phyloP scores from a whole-genome alignment of 148 eudicot genomes.

The Agrostemma githago region DNA sequence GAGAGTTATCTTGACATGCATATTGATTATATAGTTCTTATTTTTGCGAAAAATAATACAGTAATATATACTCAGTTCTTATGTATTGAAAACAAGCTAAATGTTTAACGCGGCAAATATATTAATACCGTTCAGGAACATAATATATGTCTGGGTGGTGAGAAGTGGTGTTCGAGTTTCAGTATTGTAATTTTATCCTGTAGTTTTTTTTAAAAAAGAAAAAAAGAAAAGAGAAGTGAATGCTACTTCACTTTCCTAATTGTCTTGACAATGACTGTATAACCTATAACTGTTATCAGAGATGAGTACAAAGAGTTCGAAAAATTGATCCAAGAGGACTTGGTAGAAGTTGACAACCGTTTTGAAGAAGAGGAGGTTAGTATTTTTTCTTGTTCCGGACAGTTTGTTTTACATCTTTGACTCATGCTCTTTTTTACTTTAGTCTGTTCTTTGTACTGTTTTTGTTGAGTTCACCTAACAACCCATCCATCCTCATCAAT shows the following conservation, averaged over 20 bases:
- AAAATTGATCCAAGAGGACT: slow-evolving; percentile 73
- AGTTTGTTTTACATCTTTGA: neutral
- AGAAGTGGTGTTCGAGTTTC: neutral
- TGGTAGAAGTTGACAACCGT: slow-evolving; percentile 83
- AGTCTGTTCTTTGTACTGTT: neutral
- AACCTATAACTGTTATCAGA: slow-evolving; percentile 36
- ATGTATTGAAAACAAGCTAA: neutral
- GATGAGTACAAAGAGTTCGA: slow-evolving; percentile 96
- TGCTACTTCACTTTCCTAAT: neutral
- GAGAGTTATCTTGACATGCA: neutral
- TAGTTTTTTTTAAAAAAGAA: neutral
- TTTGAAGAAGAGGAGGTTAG: slow-evolving; percentile 94
- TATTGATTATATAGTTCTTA: neutral
- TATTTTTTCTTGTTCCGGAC: neutral
- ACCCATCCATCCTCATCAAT: neutral
- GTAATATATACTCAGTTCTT: neutral
- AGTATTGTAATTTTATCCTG: neutral
- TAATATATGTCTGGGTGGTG: neutral
- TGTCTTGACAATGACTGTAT: slow-evolving; percentile 12
- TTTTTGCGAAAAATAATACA: too few species aligned
- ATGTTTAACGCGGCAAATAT: neutral
- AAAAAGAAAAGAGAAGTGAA: too few species aligned
- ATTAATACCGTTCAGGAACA: neutral
- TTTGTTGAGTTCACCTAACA: slow-evolving; percentile 10
- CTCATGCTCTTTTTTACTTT: neutral